Evolutionary conservation across 306 rosid genomes (phyloP).

Genomic region (Pachyrhizus erosus): DNA sequence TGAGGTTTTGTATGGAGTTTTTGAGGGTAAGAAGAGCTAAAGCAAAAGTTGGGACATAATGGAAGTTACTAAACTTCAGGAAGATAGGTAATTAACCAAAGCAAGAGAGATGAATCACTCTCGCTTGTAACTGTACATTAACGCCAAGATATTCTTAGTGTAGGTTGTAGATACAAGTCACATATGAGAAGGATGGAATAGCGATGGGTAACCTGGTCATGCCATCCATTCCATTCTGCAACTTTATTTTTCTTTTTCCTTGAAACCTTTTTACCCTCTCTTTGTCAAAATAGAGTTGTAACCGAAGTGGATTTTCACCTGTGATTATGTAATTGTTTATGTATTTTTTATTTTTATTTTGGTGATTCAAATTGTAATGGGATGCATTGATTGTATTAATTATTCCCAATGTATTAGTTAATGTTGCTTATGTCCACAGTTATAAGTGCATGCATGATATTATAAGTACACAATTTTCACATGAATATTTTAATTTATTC

Average conservation of each 20-base stretch:
- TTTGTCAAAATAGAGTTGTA: conserved; percentile 43
- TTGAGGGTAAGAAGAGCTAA: conserved; percentile 55
- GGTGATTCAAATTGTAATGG: conserved; percentile 42
- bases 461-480: not conserved
- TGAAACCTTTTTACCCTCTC: conserved; percentile 13
- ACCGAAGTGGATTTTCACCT: conserved; percentile 35
- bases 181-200: conserved; percentile 53
- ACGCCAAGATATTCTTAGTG: conserved; percentile 30
- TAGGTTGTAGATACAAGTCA: conserved; percentile 59
- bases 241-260: not conserved
- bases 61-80: conserved; percentile 52
- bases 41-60: conserved; percentile 60
- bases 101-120: conserved; percentile 36
- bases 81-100: conserved; percentile 18
- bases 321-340: conserved; percentile 36
- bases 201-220: conserved; percentile 62
- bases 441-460: not conserved
- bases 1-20: conserved; percentile 54
- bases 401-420: not conserved
- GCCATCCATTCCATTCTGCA: conserved; percentile 69
- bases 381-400: conserved; percentile 7
- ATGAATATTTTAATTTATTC: not conserved
- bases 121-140: conserved; percentile 57
- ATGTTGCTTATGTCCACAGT: not conserved
- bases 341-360: not conserved